These are phyloP conservation scores for Termitomyces titanicus DNA, from an alignment of 768 basidiomycete species.

Conservation along the genomic window DNA sequence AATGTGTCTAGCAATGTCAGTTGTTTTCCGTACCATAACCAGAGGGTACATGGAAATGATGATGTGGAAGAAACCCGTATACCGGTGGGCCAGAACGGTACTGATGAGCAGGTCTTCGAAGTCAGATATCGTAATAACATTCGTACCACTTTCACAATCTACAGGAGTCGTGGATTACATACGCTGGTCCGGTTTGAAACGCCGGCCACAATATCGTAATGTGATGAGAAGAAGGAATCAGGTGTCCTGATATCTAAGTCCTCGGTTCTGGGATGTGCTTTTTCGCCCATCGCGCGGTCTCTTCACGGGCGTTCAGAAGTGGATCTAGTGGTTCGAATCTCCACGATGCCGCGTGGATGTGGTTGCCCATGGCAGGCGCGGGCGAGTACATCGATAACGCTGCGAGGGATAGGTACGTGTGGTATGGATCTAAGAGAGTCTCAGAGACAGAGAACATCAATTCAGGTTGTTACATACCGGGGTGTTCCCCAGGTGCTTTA, in stretches of 20 bases:
- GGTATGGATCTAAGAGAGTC: slow-evolving; percentile 74
- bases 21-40: too few species aligned
- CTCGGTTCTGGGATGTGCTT: slow-evolving; percentile 42
- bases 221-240: background rate
- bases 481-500: slow-evolving; percentile 74
- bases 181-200: background rate
- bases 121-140: background rate
- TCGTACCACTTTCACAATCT: background rate
- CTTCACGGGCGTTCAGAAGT: slow-evolving; percentile 63
- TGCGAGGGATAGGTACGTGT: slow-evolving; percentile 89
- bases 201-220: background rate
- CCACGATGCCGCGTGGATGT: slow-evolving; percentile 40
- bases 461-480: slow-evolving; percentile 47
- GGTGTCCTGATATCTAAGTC: background rate
- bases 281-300: slow-evolving; percentile 67
- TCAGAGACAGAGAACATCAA: background rate
- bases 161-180: background rate
- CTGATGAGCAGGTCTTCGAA: background rate
- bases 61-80: too few species aligned
- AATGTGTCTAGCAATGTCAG: too few species aligned
- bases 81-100: too few species aligned
- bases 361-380: slow-evolving; percentile 33
- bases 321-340: slow-evolving; percentile 60
- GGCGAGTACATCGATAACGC: slow-evolving; percentile 68
- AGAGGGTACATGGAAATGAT: too few species aligned